Evolutionary conservation across 2,329 filamentous ascomycete genomes (phyloP), one percentile per base, ranked within the genome.

Genomic region (Thermomyces lanuginosus): DNA sequence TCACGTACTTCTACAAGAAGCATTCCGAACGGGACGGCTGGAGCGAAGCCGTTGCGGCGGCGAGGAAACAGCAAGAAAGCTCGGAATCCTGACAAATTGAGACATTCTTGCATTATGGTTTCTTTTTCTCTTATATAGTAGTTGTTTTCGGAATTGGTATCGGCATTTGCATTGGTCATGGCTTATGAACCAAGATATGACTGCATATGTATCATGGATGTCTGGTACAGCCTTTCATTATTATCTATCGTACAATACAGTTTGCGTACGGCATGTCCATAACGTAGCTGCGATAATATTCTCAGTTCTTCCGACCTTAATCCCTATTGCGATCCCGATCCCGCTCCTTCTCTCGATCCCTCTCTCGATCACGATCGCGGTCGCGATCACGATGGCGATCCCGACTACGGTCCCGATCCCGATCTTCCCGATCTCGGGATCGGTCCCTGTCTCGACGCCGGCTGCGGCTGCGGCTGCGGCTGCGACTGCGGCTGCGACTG

Each of bases 11-110:
- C 52, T 93, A 92, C 61, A 89, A 89, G 62, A 79, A 76, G 53
- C 86, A 95, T 58, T 70, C 73, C 22, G 82, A 92, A 49, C 83
- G 93, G 54, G 72, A 75, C 30, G 80, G 79, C 8, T 92, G 83
- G 60, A 72, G 76, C 44, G 66, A 46, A 24, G 46, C 43, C 8
- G 26, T 46, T 6, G 31, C 38, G 26, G 28, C 28, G 15, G 28
- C 16, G 8, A 28, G 30, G 11, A 28, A 17, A 17, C 22, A 17
- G 8, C 24, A 22, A 16, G 16, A 23, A 10, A 13, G 8, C 9
- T 7, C 12, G 2, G 21, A 30, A n/a, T n/a, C n/a, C n/a, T n/a
- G n/a, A n/a, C n/a, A n/a, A n/a, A n/a, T n/a, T n/a, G n/a, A n/a
- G n/a, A n/a, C n/a, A n/a, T n/a, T n/a, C n/a, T n/a, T n/a, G n/a